Evolutionary conservation across 495 filamentous ascomycete genomes (phyloP).

Genomic region (Penicillium robsamsonii): DNA sequence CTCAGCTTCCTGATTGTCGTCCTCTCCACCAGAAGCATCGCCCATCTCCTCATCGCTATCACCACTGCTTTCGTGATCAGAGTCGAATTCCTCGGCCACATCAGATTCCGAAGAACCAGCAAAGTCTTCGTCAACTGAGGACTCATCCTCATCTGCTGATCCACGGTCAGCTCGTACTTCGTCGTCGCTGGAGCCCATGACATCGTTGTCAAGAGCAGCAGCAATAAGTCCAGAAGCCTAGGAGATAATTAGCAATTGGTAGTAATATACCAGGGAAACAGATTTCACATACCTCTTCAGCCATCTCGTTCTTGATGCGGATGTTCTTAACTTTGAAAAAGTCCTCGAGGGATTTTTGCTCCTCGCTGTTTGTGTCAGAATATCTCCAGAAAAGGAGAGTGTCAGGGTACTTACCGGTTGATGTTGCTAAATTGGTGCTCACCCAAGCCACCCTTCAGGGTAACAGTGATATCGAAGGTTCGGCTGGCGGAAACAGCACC

Average conservation of each 20-base stretch:
- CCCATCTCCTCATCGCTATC: conserved; percentile 65
- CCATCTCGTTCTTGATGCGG: conserved; percentile 95
- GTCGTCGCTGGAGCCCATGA: conserved; percentile 81
- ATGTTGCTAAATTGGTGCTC: conserved; percentile 98
- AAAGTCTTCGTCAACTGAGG: conserved; percentile 96
- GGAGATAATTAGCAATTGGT: conserved; percentile 12
- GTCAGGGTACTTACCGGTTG: conserved; percentile 62
- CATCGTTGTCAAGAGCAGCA: conserved; percentile 75
- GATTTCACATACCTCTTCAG: conserved; percentile 55
- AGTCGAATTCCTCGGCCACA: conserved; percentile 95
- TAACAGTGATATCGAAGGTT: conserved; percentile 95
- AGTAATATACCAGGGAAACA: conserved; percentile 6
- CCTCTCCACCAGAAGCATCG: conserved; percentile 51
- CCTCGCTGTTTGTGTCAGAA: conserved; percentile 58
- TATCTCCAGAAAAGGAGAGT: neutral
- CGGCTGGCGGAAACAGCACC: conserved; percentile 90
- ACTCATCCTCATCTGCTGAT: conserved; percentile 92
- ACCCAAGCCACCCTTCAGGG: conserved; percentile 70
- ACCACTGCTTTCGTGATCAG: conserved; percentile 79
- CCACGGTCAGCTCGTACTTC: conserved; percentile 76
- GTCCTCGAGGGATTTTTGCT: conserved; percentile 89
- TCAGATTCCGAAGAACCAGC: conserved; percentile 86
- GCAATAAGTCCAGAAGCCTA: conserved; percentile 64
- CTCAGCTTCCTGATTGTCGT: conserved; percentile 45
- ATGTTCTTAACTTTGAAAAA: conserved; percentile 94